Conservation (phyloP, 176 grass and related monocot genomes). For the Phoenix roebelenii region DNA sequence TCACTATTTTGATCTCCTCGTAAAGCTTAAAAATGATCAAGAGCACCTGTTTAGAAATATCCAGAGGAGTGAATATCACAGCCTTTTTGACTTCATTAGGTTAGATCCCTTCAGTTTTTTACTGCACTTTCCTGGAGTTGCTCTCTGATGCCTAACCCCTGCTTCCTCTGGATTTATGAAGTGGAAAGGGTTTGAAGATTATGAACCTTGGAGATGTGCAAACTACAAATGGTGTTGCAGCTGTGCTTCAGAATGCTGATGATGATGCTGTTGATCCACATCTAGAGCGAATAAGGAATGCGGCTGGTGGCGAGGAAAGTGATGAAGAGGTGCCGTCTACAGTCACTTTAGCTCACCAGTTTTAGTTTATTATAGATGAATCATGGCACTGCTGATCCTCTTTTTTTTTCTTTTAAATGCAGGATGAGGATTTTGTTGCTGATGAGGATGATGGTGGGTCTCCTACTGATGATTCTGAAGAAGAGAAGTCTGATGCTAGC, state of each 20-base stretch:
- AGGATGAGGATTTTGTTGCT: conserved; percentile 98
- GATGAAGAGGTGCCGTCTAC: conserved; percentile 73
- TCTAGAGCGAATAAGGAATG: conserved; percentile 67
- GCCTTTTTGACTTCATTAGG: conserved; percentile 82
- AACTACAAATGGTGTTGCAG: conserved; percentile 52
- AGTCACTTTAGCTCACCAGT: background rate
- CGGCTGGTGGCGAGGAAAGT: conserved; percentile 80
- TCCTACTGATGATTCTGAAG: conserved; percentile 91
- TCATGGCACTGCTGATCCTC: no score
- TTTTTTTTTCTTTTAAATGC: conserved; percentile 5
- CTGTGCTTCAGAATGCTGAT: conserved; percentile 64
- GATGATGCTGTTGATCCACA: conserved; percentile 75
- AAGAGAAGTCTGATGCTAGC: conserved; percentile 79
- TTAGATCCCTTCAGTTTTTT: conserved; percentile 22
- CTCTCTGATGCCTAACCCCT: background rate
- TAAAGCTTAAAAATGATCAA: conserved; percentile 70
- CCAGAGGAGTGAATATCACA: conserved; percentile 79
- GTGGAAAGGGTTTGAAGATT: conserved; percentile 82
- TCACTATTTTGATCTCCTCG: conserved; percentile 78
- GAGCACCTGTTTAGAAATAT: conserved; percentile 91
- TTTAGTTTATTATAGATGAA: no score
- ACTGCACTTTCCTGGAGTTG: background rate
- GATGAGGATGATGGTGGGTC: conserved; percentile 97
- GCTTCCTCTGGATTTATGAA: conserved; percentile 20
- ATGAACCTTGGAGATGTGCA: conserved; percentile 86